phyloP scores from a whole-genome alignment of 1,284 basidiomycete species.

The Irpex rosettiformis region DNA sequence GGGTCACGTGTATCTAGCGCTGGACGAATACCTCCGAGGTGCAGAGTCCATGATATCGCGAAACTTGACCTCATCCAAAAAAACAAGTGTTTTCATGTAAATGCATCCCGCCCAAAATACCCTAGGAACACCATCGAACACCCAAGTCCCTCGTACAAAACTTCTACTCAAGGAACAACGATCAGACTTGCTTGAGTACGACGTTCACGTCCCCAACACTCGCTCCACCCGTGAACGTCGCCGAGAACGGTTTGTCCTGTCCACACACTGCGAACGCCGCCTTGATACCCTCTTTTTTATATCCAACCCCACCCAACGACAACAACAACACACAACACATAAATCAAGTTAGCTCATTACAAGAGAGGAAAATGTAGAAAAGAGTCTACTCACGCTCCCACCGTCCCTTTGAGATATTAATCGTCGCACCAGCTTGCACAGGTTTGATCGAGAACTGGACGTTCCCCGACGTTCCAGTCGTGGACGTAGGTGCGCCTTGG shows the following conservation, averaged over 20 bases:
- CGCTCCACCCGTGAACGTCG: slow-evolving; percentile 28
- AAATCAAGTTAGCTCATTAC: too few relatives aligned
- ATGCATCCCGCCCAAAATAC: too few relatives aligned
- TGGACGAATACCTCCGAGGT: too few relatives aligned
- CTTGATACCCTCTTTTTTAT: slow-evolving; percentile 30
- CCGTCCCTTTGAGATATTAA: slow-evolving; percentile 33
- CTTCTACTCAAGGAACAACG: background rate
- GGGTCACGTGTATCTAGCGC: too few relatives aligned
- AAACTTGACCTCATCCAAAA: too few relatives aligned
- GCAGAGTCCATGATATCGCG: too few relatives aligned
- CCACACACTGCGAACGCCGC: slow-evolving; percentile 28
- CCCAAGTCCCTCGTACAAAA: background rate
- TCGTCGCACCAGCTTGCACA: slow-evolving; percentile 24
- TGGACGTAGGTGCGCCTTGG: slow-evolving; percentile 28
- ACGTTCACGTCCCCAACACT: slow-evolving; percentile 28
- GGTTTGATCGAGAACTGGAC: slow-evolving; percentile 29
- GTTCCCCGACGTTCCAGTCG: slow-evolving; percentile 25
- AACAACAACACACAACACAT: background rate
- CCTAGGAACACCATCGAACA: background rate
- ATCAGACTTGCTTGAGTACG: background rate
- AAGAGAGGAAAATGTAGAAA: too few relatives aligned
- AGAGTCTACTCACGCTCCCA: slow-evolving; percentile 26
- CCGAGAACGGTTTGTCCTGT: slow-evolving; percentile 29
- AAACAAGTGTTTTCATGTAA: background rate
- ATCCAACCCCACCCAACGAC: background rate